A percentile compares a stretch with the other conserved stretches of the same genome.
These are phyloP conservation scores for Coemansia sp. DNA, from an alignment of 192 early-diverging fungal genomes.

Conservation along the genomic window DNA sequence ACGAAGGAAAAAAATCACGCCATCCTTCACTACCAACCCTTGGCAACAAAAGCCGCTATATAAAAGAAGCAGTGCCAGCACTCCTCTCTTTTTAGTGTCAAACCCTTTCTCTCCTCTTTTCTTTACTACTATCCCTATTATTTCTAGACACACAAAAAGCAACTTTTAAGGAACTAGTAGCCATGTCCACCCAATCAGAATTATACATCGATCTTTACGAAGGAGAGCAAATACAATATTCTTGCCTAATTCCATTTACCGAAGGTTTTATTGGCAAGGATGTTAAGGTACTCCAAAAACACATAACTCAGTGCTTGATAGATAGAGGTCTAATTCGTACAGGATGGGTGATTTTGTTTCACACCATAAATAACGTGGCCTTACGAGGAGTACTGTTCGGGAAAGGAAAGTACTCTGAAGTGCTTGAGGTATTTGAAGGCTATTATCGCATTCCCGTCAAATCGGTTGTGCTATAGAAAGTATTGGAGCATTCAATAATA, in stretches of 20 bases:
- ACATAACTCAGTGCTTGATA: background rate
- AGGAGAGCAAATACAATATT: background rate
- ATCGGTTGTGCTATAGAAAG: background rate
- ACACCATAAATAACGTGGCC: background rate
- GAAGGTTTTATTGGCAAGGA: background rate
- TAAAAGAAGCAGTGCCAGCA: no score
- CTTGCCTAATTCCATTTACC: background rate
- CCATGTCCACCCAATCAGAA: background rate
- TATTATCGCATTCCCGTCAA: background rate
- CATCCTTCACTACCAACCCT: no score
- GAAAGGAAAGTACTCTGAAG: background rate
- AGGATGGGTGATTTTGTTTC: background rate
- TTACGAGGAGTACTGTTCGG: background rate
- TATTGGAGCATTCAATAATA: background rate
- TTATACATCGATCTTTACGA: background rate
- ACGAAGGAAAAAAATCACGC: background rate
- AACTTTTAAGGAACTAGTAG: background rate
- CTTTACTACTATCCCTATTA: background rate
- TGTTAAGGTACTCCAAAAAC: background rate
- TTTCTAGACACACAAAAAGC: background rate
- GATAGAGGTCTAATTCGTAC: background rate
- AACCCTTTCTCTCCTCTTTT: no score
- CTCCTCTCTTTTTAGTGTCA: no score
- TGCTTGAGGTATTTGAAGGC: background rate
- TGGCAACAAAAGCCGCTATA: background rate